Conservation (phyloP, 345 rosid species). For the Reutealis trisperma region DNA sequence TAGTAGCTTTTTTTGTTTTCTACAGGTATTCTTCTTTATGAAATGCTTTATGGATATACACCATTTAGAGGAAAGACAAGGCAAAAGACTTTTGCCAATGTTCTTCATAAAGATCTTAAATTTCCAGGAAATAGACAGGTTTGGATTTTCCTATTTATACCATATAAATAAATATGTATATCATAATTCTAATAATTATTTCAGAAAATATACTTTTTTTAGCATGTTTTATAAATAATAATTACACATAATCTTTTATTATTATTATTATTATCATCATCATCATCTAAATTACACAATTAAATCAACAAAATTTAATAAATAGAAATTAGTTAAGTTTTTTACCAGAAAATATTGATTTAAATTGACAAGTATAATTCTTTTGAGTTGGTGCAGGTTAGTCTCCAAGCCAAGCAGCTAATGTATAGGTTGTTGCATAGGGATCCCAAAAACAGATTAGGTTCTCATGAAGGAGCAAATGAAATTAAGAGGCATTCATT, state of each 20-base stretch:
- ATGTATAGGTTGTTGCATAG: constrained; percentile 72
- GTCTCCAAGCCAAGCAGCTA: constrained; percentile 74
- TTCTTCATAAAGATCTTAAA: constrained; percentile 85
- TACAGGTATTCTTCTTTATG: constrained; percentile 79
- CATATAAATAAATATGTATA: no score
- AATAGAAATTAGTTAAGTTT: no score
- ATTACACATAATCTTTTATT: no score
- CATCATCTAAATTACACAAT: no score
- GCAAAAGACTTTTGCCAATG: constrained; percentile 87
- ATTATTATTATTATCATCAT: no score
- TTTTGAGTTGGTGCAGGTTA: constrained; percentile 48
- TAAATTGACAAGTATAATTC: neutral
- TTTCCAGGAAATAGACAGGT: constrained; percentile 74
- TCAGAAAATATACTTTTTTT: no score
- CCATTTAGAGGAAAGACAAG: constrained; percentile 96
- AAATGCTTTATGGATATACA: constrained; percentile 96
- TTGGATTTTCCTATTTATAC: neutral
- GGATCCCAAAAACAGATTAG: constrained; percentile 84
- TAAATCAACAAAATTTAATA: no score
- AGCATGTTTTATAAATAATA: no score
- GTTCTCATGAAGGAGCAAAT: constrained; percentile 78
- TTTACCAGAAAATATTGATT: no score
- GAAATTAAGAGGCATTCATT: constrained; percentile 82
- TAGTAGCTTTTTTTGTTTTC: neutral
- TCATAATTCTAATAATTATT: no score